These are phyloP conservation scores for Hypoxylon fuscum DNA, from an alignment of 495 filamentous ascomycete genomes.

Conservation along the genomic window DNA sequence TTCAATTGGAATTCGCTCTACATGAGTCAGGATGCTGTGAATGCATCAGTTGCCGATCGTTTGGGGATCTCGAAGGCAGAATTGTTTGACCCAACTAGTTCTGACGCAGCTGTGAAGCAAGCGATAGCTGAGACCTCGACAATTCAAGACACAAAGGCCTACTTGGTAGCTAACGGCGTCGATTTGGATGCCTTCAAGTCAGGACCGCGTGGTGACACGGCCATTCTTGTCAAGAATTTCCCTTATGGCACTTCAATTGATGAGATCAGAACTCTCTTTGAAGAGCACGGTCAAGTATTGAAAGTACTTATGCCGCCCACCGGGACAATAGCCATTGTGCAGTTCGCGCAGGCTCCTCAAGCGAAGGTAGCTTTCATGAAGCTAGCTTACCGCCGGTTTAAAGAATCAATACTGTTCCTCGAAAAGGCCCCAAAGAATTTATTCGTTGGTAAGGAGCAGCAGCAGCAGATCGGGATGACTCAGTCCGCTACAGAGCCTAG, in stretches of 20 bases:
- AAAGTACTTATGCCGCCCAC: slow-evolving; percentile 89
- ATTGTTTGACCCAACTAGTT: slow-evolving; percentile 89
- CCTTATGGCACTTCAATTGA: slow-evolving; percentile 78
- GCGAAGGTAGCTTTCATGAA: slow-evolving; percentile 82
- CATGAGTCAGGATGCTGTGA: slow-evolving; percentile 97
- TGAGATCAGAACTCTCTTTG: slow-evolving; percentile 71
- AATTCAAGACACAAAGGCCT: slow-evolving; percentile 94
- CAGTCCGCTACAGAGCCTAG: slow-evolving; percentile 38
- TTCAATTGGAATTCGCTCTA: slow-evolving; percentile 99
- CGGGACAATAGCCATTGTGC: slow-evolving; percentile 91
- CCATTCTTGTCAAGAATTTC: slow-evolving; percentile 95
- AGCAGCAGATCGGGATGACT: slow-evolving; percentile 28
- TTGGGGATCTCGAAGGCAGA: slow-evolving; percentile 89
- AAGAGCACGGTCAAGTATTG: slow-evolving; percentile 75
- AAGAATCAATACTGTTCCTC: slow-evolving; percentile 89
- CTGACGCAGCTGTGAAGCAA: slow-evolving; percentile 93
- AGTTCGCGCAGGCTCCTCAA: slow-evolving; percentile 79
- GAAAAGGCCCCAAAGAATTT: slow-evolving; percentile 91
- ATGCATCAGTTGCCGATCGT: slow-evolving; percentile 86
- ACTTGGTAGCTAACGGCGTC: slow-evolving; percentile 85
- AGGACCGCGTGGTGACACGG: slow-evolving; percentile 81
- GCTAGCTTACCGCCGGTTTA: slow-evolving; percentile 88
- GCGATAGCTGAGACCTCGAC: slow-evolving; percentile 95
- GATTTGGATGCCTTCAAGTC: slow-evolving; percentile 90
- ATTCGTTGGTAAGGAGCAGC: slow-evolving; percentile 62